Evolutionary conservation across 2,329 filamentous ascomycete species (phyloP).

Genomic region (Xylaria sp.): DNA sequence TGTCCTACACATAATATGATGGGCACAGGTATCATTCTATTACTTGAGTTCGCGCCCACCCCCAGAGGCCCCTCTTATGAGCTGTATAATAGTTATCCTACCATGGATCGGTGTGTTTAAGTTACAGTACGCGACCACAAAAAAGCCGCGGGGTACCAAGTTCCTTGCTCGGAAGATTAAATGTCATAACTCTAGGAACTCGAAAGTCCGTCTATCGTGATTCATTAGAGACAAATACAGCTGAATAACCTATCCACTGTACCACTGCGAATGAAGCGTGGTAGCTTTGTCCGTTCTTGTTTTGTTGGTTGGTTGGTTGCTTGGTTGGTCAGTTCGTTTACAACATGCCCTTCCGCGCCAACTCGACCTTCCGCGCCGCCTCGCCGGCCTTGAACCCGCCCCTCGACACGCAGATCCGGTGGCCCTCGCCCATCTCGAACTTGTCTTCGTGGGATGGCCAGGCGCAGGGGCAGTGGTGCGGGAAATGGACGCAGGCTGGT

Average conservation of each 20-base stretch:
- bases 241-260: neutral
- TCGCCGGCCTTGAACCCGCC: slow-evolving; percentile 79
- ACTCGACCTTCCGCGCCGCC: slow-evolving; percentile 77
- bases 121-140: neutral
- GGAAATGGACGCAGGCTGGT: slow-evolving; percentile 88
- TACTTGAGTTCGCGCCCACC: neutral
- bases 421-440: slow-evolving; percentile 76
- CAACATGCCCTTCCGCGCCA: slow-evolving; percentile 81
- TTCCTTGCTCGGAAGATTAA: neutral
- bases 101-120: neutral
- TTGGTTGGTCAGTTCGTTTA: slow-evolving; percentile 47
- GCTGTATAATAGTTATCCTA: slow-evolving; percentile 2
- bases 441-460: slow-evolving; percentile 82
- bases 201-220: neutral
- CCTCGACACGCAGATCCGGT: slow-evolving; percentile 77
- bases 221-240: neutral
- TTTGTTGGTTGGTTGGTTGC: neutral
- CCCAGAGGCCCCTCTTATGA: neutral
- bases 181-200: neutral
- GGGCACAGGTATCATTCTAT: neutral
- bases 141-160: neutral
- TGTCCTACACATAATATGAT: neutral
- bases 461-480: slow-evolving; percentile 95
- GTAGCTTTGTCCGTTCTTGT: neutral
- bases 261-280: neutral